A percentile compares a stretch with the other conserved stretches of the same genome.
Conservation (phyloP, 805 yeast genomes). For the Jamesozyma spencerorum region DNA sequence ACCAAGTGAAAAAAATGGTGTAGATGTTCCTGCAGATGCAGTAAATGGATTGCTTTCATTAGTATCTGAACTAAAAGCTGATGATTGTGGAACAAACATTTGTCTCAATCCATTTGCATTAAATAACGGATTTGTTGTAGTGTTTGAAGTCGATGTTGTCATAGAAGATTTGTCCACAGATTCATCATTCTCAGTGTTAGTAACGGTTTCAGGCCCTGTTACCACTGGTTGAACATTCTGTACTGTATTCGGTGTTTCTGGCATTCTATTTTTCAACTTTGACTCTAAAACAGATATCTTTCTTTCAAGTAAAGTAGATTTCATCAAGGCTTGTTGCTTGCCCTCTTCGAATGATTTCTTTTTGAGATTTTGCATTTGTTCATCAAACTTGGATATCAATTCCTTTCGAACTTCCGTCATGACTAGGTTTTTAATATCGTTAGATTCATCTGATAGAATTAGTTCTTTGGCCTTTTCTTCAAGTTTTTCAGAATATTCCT, state of each 20-base stretch:
- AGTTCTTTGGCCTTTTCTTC: slow-evolving; percentile 7
- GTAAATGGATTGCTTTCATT: slow-evolving; percentile 2
- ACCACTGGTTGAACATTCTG: not conserved
- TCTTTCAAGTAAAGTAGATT: slow-evolving; percentile 22
- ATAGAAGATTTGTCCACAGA: too few species aligned
- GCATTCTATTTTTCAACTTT: slow-evolving; percentile 32
- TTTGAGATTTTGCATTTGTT: slow-evolving; percentile 6
- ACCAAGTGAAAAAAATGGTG: not conserved
- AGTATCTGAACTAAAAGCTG: not conserved
- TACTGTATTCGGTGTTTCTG: slow-evolving; percentile 29
- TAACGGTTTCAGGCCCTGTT: too few species aligned
- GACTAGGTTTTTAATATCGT: slow-evolving; percentile 4
- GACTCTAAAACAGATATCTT: slow-evolving; percentile 23
- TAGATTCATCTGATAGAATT: slow-evolving; percentile 4
- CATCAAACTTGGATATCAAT: slow-evolving; percentile 6
- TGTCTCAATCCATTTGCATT: not conserved
- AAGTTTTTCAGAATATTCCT: slow-evolving; percentile 8
- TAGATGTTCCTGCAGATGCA: slow-evolving; percentile 1
- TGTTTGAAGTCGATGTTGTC: too few species aligned
- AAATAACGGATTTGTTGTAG: too few species aligned
- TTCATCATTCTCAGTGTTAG: too few species aligned
- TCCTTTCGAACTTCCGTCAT: slow-evolving; percentile 11
- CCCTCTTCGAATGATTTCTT: slow-evolving; percentile 20
- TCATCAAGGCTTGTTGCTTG: slow-evolving; percentile 15
- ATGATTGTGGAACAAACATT: not conserved